Conservation (phyloP, 768 basidiomycete genomes). For the Suillus tomentosus region DNA sequence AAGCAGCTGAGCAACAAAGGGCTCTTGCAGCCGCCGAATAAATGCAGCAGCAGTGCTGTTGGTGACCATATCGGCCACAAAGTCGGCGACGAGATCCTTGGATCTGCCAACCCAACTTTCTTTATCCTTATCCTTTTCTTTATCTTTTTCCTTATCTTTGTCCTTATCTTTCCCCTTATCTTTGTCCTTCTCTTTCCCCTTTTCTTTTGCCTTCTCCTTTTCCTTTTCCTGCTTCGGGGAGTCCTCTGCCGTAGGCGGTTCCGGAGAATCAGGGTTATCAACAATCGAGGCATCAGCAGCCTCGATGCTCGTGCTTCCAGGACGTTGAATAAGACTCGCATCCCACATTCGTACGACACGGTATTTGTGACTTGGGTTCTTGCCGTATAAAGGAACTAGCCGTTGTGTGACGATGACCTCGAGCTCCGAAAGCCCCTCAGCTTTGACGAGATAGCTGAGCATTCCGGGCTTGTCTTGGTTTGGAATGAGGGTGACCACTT, state of each 20-base stretch:
- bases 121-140: neutral
- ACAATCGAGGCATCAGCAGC: neutral
- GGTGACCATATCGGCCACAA: neutral
- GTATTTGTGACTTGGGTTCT: constrained; percentile 6
- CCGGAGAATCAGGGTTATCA: neutral
- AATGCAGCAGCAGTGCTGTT: constrained; percentile 4
- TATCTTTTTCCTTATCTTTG: neutral
- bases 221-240: constrained; percentile 1
- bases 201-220: neutral
- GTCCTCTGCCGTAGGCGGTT: neutral
- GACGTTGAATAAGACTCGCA: neutral
- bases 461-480: neutral
- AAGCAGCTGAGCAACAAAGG: constrained; percentile 11
- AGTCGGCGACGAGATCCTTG: neutral
- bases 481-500: constrained; percentile 4
- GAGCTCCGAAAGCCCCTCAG: constrained; percentile 21
- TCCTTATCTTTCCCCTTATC: neutral
- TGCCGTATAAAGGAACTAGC: constrained; percentile 10
- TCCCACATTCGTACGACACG: constrained; percentile 30
- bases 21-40: constrained; percentile 10
- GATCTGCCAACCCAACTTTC: constrained; percentile 7
- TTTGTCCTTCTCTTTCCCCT: neutral
- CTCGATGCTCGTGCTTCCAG: neutral
- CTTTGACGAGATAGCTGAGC: constrained; percentile 24
- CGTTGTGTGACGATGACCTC: constrained; percentile 19